These are phyloP conservation scores for Hippophae gyantsensis DNA, from an alignment of 306 rosid genomes.

Conservation along the genomic window DNA sequence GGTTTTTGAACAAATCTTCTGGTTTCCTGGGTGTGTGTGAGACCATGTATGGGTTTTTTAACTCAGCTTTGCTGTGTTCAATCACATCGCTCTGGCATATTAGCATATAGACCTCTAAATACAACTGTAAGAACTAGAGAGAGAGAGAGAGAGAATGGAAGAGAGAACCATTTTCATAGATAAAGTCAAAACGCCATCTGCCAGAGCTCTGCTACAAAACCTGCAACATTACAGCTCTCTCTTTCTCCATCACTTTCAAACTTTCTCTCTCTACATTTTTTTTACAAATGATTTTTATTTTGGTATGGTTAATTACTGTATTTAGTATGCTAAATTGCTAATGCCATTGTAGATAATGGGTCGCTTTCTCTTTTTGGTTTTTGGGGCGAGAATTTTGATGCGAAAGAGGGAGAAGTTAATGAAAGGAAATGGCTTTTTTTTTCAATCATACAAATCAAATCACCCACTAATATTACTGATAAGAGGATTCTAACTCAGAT, in stretches of 20 bases:
- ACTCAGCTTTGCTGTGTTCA: slow-evolving; percentile 42
- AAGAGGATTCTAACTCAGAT: too few relatives aligned
- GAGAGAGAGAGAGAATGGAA: slow-evolving; percentile 15
- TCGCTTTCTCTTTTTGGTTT: slow-evolving; percentile 42
- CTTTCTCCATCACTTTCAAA: slow-evolving; percentile 20
- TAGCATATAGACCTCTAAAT: slow-evolving; percentile 18
- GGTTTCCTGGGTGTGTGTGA: background rate
- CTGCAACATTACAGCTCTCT: slow-evolving; percentile 51
- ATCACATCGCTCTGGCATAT: slow-evolving; percentile 64
- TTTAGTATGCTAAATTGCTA: background rate
- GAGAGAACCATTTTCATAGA: slow-evolving; percentile 51
- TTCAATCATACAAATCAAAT: too few relatives aligned
- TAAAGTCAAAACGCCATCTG: slow-evolving; percentile 67
- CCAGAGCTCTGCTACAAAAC: slow-evolving; percentile 56
- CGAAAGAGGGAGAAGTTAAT: slow-evolving; percentile 14
- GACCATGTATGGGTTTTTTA: too few relatives aligned
- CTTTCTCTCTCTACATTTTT: slow-evolving; percentile 18
- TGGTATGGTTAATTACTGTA: background rate
- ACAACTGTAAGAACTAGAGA: slow-evolving; percentile 30
- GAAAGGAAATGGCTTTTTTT: background rate
- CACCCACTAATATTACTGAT: too few relatives aligned
- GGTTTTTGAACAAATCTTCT: slow-evolving; percentile 1
- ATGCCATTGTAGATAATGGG: slow-evolving; percentile 34
- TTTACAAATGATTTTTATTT: background rate
- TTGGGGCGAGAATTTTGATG: slow-evolving; percentile 28